These are phyloP conservation scores for Patellaria atrata DNA, from an alignment of 495 filamentous ascomycete genomes.

Conservation along the genomic window DNA sequence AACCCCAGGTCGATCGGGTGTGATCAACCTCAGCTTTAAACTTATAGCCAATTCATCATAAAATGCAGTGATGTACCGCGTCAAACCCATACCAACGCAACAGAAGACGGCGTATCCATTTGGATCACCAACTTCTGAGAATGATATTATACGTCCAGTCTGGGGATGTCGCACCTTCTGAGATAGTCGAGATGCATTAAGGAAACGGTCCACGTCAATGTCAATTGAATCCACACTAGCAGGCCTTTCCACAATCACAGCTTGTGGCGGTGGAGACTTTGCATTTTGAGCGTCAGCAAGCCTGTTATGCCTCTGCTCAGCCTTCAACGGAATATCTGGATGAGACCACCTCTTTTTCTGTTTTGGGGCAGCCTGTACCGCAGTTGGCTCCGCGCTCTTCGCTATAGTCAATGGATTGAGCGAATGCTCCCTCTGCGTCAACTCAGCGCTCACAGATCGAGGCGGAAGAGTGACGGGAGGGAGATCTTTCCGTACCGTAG, in stretches of 20 bases:
- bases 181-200: constrained; percentile 67
- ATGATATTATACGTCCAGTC: constrained; percentile 78
- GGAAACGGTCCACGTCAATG: constrained; percentile 63
- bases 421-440: constrained; percentile 11
- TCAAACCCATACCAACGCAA: constrained; percentile 96
- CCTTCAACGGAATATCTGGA: constrained; percentile 25
- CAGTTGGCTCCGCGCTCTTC: constrained; percentile 6
- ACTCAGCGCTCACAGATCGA: constrained; percentile 8
- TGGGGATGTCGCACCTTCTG: constrained; percentile 76
- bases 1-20: constrained; percentile 84
- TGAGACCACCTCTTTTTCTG: constrained; percentile 25
- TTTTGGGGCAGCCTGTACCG: constrained; percentile 3
- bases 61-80: constrained; percentile 89
- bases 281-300: constrained; percentile 13
- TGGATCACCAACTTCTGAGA: constrained; percentile 92
- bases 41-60: constrained; percentile 92
- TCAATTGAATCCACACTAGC: constrained; percentile 77
- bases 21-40: constrained; percentile 80
- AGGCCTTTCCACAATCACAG: constrained; percentile 32
- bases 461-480: constrained; percentile 9
- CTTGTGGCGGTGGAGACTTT: constrained; percentile 2
- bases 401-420: constrained; percentile 3
- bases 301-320: constrained; percentile 16
- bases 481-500: no score
- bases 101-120: constrained; percentile 86